Conservation (phyloP, 495 filamentous ascomycete genomes). For the Penicillium waksmanii region DNA sequence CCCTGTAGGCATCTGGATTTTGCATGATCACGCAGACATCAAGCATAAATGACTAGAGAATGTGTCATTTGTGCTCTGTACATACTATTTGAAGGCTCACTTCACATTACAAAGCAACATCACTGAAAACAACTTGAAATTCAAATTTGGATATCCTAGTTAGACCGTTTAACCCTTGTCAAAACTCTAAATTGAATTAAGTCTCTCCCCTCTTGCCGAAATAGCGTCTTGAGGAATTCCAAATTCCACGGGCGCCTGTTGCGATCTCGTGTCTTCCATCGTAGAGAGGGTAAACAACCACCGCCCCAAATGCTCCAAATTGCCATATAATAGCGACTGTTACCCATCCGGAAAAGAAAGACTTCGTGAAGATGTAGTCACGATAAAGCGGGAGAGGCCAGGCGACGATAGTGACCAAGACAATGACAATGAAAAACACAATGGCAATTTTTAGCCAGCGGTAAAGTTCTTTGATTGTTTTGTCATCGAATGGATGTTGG, state of each 20-base stretch:
- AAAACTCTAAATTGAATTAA: neutral
- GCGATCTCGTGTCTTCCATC: constrained; percentile 45
- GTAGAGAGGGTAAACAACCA: constrained; percentile 50
- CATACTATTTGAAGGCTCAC: neutral
- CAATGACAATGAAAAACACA: constrained; percentile 42
- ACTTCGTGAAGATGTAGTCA: constrained; percentile 47
- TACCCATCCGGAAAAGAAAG: constrained; percentile 51
- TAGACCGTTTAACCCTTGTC: no score
- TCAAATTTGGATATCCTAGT: no score
- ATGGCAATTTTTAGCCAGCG: constrained; percentile 45
- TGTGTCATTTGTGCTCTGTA: neutral
- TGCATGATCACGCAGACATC: neutral
- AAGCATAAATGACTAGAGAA: neutral
- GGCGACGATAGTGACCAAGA: constrained; percentile 42
- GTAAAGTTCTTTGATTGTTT: constrained; percentile 35
- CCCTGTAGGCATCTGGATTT: constrained; percentile 12
- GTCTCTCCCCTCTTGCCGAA: neutral
- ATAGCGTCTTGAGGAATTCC: constrained; percentile 20
- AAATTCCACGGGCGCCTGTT: constrained; percentile 31
- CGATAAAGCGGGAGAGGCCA: constrained; percentile 52
- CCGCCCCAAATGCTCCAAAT: constrained; percentile 46
- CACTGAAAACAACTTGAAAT: no score
- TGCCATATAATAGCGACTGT: constrained; percentile 52
- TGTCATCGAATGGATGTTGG: constrained; percentile 39
- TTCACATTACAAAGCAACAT: no score